A percentile compares a stretch with the other conserved stretches of the same genome.
phyloP scores from a whole-genome alignment of 2,329 filamentous ascomycete species.

The Verticillium albo-atrum region DNA sequence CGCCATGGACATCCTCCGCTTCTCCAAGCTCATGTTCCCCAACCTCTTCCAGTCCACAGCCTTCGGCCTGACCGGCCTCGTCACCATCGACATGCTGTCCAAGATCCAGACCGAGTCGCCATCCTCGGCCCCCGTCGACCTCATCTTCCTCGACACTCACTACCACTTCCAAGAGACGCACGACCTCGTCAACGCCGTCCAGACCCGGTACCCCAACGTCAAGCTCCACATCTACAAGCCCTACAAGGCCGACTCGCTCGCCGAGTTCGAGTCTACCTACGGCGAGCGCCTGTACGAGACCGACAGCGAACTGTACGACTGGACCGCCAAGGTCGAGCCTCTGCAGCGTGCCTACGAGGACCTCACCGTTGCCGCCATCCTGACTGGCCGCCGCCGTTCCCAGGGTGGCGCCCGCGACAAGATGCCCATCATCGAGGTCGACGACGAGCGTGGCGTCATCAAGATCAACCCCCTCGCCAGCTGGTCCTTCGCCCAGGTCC shows the following conservation, averaged over 20 bases:
- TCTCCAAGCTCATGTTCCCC: constrained; percentile 87
- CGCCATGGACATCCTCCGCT: constrained; percentile 85
- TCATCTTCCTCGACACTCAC: constrained; percentile 79
- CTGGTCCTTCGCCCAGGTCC: constrained; percentile 89
- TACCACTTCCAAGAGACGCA: constrained; percentile 80
- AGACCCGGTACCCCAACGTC: constrained; percentile 70
- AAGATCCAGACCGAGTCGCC: constrained; percentile 64
- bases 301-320: constrained; percentile 90
- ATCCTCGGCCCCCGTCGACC: constrained; percentile 54
- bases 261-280: constrained; percentile 77
- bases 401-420: constrained; percentile 90
- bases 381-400: constrained; percentile 86
- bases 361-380: constrained; percentile 80
- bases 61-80: constrained; percentile 76
- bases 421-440: constrained; percentile 87
- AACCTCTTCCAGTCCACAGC: constrained; percentile 84
- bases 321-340: constrained; percentile 95
- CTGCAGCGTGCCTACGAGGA: constrained; percentile 87
- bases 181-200: constrained; percentile 68
- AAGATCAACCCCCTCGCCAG: constrained; percentile 97
- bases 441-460: constrained; percentile 80
- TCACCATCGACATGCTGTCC: constrained; percentile 80
- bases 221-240: constrained; percentile 90
- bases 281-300: constrained; percentile 81
- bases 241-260: constrained; percentile 63